A percentile compares a stretch with the other conserved stretches of the same genome.
These are phyloP conservation scores for Bertia moriformis DNA, from an alignment of 2,329 filamentous ascomycete species.

Conservation along the genomic window DNA sequence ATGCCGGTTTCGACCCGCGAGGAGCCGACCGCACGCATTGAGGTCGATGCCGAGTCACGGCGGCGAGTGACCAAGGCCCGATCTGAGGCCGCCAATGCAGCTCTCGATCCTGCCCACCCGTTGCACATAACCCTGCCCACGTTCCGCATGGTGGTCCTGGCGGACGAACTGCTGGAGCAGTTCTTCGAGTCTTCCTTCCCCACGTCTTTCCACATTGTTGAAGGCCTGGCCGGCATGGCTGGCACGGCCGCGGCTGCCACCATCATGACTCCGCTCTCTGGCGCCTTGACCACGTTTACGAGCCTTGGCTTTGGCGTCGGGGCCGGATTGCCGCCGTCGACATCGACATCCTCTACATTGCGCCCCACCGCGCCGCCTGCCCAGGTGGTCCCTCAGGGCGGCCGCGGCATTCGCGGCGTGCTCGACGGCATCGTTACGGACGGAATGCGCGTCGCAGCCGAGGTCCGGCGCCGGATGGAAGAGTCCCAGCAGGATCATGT, in stretches of 20 bases:
- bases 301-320: constrained; percentile 43
- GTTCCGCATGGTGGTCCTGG: constrained; percentile 95
- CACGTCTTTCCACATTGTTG: constrained; percentile 76
- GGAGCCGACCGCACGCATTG: constrained; percentile 9
- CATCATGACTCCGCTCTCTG: constrained; percentile 32
- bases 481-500: constrained; percentile 69
- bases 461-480: constrained; percentile 84
- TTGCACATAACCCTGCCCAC: constrained; percentile 92
- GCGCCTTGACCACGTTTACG: constrained; percentile 73
- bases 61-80: constrained; percentile 44
- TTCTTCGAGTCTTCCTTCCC: constrained; percentile 97
- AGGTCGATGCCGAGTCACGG: constrained; percentile 13
- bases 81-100: constrained; percentile 70
- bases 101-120: constrained; percentile 81
- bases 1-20: constrained; percentile 4
- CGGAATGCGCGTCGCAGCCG: constrained; percentile 86
- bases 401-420: constrained; percentile 73
- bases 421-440: constrained; percentile 96
- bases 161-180: constrained; percentile 85
- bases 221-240: constrained; percentile 27
- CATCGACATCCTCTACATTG: constrained; percentile 15
- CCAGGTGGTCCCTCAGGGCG: constrained; percentile 44
- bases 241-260: constrained; percentile 13
- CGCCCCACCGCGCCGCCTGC: constrained; percentile 21
- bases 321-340: constrained; percentile 23